These are phyloP conservation scores for Buddleja alternifolia DNA, from an alignment of 257 asterid genomes.

Conservation along the genomic window DNA sequence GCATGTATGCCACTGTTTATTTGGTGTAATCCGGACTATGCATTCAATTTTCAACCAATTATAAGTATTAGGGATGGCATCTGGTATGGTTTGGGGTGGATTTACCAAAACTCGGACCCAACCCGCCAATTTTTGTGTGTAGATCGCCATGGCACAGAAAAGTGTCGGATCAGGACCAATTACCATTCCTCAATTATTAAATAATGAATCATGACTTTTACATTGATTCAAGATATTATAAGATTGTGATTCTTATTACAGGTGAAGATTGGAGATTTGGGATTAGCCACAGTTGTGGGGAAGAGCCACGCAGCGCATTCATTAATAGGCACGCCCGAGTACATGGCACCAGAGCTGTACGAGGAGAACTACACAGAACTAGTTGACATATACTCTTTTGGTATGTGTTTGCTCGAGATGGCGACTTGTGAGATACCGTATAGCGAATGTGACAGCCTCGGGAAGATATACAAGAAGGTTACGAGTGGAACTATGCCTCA, in stretches of 20 bases:
- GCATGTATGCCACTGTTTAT: no score
- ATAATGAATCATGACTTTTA: no score
- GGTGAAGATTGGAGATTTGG: slow-evolving; percentile 56
- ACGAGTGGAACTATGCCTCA: slow-evolving; percentile 49
- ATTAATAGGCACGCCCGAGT: slow-evolving; percentile 48
- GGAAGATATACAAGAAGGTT: slow-evolving; percentile 52
- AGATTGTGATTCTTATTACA: slow-evolving; percentile 18
- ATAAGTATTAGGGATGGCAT: no score
- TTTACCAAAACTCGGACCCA: no score
- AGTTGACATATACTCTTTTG: slow-evolving; percentile 54
- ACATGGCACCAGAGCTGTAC: slow-evolving; percentile 57
- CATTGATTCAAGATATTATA: background rate
- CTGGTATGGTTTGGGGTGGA: no score
- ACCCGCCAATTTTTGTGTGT: no score
- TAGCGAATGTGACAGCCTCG: slow-evolving; percentile 46
- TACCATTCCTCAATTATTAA: no score
- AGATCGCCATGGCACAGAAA: no score
- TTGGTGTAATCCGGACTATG: no score
- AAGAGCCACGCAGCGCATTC: slow-evolving; percentile 53
- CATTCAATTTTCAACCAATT: no score
- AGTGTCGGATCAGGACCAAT: no score
- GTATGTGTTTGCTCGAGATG: slow-evolving; percentile 54
- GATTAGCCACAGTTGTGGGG: slow-evolving; percentile 45
- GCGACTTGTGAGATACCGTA: slow-evolving; percentile 53
- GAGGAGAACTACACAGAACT: slow-evolving; percentile 52